A percentile compares a stretch with the other conserved stretches of the same genome.
Evolutionary conservation across 176 grass and related monocot genomes (phyloP).

Genomic region (Areca catechu): DNA sequence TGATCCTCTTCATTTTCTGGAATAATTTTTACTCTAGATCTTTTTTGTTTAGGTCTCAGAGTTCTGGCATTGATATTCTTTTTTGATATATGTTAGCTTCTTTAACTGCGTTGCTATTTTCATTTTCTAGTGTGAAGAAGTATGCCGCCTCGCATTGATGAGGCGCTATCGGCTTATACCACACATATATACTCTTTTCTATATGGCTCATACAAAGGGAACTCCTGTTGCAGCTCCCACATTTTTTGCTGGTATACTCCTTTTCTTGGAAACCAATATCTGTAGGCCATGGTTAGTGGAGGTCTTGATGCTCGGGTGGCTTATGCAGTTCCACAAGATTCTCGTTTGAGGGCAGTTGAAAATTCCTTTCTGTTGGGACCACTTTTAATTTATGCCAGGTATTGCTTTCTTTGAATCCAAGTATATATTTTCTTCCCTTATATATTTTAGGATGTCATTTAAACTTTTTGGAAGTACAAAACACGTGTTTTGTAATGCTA

Average conservation of each 20-base stretch:
- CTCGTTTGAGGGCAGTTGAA: slow-evolving; percentile 64
- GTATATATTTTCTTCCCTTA: slow-evolving; percentile 1
- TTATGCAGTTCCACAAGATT: slow-evolving; percentile 59
- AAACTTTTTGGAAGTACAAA: too few species aligned
- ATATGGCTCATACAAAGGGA: slow-evolving; percentile 66
- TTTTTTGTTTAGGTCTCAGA: too few species aligned
- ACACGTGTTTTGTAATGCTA: too few species aligned
- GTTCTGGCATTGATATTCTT: too few species aligned
- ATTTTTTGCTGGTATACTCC: slow-evolving; percentile 74
- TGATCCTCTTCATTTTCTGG: too few species aligned
- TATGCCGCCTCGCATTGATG: slow-evolving; percentile 84
- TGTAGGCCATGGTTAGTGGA: neutral
- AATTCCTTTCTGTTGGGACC: slow-evolving; percentile 88
- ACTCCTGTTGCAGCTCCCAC: slow-evolving; percentile 59
- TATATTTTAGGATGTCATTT: neutral
- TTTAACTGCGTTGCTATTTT: slow-evolving; percentile 8
- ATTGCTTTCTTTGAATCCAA: slow-evolving; percentile 1
- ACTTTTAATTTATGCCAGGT: slow-evolving; percentile 84
- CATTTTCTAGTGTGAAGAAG: slow-evolving; percentile 73
- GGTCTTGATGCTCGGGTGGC: neutral
- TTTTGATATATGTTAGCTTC: too few species aligned
- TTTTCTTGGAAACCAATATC: neutral
- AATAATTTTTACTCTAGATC: too few species aligned
- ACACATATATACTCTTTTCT: slow-evolving; percentile 93
- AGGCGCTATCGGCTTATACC: slow-evolving; percentile 73